These are phyloP conservation scores for Scedosporium dehoogii DNA, from an alignment of 2,329 filamentous ascomycete genomes.

Conservation along the genomic window DNA sequence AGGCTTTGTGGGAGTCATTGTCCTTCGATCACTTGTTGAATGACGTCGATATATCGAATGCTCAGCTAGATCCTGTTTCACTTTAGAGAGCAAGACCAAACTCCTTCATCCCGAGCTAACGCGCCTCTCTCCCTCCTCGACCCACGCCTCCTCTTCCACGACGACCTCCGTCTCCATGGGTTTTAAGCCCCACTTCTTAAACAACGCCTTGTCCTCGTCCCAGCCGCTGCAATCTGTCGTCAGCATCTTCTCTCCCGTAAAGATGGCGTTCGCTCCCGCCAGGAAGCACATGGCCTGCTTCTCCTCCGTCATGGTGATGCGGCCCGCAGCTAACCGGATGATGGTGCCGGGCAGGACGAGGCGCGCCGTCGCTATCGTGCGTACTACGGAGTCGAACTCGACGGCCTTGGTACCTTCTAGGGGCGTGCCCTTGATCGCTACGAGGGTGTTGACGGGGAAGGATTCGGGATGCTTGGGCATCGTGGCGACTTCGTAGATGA, in stretches of 20 bases:
- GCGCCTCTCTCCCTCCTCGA: background rate
- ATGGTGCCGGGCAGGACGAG: conserved; percentile 79
- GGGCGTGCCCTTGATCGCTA: conserved; percentile 84
- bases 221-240: conserved; percentile 86
- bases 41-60: conserved; percentile 2
- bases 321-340: conserved; percentile 74
- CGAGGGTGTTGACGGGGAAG: conserved; percentile 84
- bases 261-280: conserved; percentile 88
- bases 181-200: conserved; percentile 69
- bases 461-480: conserved; percentile 77
- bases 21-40: background rate
- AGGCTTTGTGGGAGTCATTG: background rate
- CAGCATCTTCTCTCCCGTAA: conserved; percentile 92
- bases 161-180: conserved; percentile 54
- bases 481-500: conserved; percentile 74
- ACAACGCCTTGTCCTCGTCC: conserved; percentile 81
- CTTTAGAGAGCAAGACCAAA: conserved; percentile 6
- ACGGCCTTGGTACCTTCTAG: conserved; percentile 65
- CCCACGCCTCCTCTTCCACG: background rate
- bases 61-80: conserved; percentile 6
- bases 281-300: conserved; percentile 85
- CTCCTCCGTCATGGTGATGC: conserved; percentile 77
- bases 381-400: conserved; percentile 66
- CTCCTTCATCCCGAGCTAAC: background rate
- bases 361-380: conserved; percentile 75